Base-by-base conservation (phyloP, 345 rosid species). In the Eucalyptus curtisii region DNA sequence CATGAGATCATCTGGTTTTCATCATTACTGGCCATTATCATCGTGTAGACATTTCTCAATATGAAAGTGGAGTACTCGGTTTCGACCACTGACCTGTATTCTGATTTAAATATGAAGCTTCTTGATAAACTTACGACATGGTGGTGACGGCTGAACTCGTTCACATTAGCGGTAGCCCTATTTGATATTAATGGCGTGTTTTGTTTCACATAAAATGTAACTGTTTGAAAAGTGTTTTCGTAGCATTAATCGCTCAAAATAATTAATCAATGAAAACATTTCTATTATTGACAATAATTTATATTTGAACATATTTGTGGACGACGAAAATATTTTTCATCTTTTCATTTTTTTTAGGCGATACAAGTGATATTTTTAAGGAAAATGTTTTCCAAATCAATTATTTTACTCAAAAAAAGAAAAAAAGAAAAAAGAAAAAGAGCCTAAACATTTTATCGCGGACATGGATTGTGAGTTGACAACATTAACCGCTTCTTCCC, bases 301-400 rank as follows among this genome's bases (percentile, higher is more conserved):
- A 55, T 55, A 25, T 55, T 25, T 55, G 10, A 55, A 55, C 1
- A 55, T 55, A 24, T 55, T 25, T 25, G 1, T 10, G 4, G 2
- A 52, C 0, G 30, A 10, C 1, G 1, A 24, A 55, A 22, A 24
- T 10, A 55, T 55, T 24, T 55, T 55, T 55, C 3, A 9, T 10
- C 0, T 55, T 24, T 24, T 24, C 11, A 55, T 4, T 55, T 55
- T 55, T 55, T 19, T 55, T 55, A 8, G 30, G 61, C 0, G 0
- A 55, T 55, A 55, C 30, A 55, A 24, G 6, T 0, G 0, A 0
- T 55, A 24, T 55, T 24, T 55, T 55, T 24, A 22, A 22, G 61
- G 1, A 55, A 55, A 55, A 55, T 55, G 0, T 55, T 55, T 22
- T 55, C 6, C 13, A 55, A 10, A 55, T 55, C 61, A 55, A 55